Percentiles rank a stretch among this genome's conserved stretches.
Conservation (phyloP, 1,139 yeast species). For the Kodamaea ohmeri region DNA sequence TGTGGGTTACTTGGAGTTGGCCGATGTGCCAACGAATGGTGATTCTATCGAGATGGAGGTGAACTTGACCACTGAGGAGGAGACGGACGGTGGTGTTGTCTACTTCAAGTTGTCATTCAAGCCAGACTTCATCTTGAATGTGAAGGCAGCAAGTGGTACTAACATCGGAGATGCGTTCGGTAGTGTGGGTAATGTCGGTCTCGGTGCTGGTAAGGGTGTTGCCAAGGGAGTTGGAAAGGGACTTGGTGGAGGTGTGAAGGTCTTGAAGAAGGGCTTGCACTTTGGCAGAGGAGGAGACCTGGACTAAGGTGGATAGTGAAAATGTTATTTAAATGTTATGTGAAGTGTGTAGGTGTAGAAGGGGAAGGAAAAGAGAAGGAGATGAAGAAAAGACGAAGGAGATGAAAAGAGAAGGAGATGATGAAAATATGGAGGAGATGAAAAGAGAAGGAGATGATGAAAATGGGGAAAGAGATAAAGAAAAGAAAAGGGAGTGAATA, state of each 20-base stretch:
- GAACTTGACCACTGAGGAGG: slow-evolving; percentile 55
- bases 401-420: no score
- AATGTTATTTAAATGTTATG: neutral
- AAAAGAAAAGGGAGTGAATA: no score
- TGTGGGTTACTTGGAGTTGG: slow-evolving; percentile 54
- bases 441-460: no score
- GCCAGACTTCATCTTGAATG: slow-evolving; percentile 63
- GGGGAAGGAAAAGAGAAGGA: no score
- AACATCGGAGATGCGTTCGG: slow-evolving; percentile 45
- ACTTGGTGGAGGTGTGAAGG: slow-evolving; percentile 39
- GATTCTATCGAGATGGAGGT: slow-evolving; percentile 50
- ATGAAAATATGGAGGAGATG: no score
- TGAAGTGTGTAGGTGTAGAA: no score
- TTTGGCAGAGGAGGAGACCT: slow-evolving; percentile 19
- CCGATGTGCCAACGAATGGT: slow-evolving; percentile 57
- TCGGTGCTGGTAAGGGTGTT: slow-evolving; percentile 46
- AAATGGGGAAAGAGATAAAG: no score
- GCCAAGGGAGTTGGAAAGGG: slow-evolving; percentile 45
- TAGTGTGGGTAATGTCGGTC: slow-evolving; percentile 29
- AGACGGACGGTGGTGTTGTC: slow-evolving; percentile 60
- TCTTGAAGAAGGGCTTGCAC: slow-evolving; percentile 37
- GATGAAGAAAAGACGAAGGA: no score
- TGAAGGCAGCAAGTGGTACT: slow-evolving; percentile 37
- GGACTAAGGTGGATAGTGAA: neutral
- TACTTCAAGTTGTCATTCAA: slow-evolving; percentile 59